A percentile compares a stretch with the other conserved stretches of the same genome.
phyloP scores from a whole-genome alignment of 352 stramenopile species.

The Pythium aquatile region DNA sequence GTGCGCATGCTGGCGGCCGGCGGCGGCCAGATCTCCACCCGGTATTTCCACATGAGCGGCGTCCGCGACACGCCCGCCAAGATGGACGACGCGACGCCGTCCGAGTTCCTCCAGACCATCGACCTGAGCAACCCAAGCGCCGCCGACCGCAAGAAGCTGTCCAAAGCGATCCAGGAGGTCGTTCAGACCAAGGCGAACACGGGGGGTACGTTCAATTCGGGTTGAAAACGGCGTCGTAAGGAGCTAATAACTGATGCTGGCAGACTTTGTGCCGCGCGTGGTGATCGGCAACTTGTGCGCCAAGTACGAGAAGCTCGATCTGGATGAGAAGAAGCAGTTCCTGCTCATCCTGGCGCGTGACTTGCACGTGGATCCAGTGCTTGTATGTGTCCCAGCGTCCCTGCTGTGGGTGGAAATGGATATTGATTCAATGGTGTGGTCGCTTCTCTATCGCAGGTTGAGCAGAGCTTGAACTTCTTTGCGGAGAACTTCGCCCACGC shows the following conservation, averaged over 20 bases:
- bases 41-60: constrained; percentile 4
- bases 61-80: neutral
- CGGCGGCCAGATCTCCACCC: neutral
- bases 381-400: constrained; percentile 26
- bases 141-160: constrained; percentile 44
- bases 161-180: constrained; percentile 67
- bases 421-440: neutral
- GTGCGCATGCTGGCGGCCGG: neutral
- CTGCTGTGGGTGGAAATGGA: neutral
- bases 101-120: constrained; percentile 48
- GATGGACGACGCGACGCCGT: constrained; percentile 23
- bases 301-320: constrained; percentile 62
- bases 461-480: constrained; percentile 58
- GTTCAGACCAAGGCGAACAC: constrained; percentile 67
- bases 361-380: constrained; percentile 56
- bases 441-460: constrained; percentile 26
- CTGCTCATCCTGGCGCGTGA: constrained; percentile 74
- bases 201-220: constrained; percentile 36
- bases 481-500: constrained; percentile 52
- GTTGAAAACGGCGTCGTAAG: neutral
- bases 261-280: constrained; percentile 80
- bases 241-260: constrained; percentile 3
- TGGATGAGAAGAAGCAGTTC: constrained; percentile 82
- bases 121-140: constrained; percentile 43
- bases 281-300: constrained; percentile 66